Conservation (phyloP, 2,329 filamentous ascomycete genomes). For the Calycina herbarum region DNA sequence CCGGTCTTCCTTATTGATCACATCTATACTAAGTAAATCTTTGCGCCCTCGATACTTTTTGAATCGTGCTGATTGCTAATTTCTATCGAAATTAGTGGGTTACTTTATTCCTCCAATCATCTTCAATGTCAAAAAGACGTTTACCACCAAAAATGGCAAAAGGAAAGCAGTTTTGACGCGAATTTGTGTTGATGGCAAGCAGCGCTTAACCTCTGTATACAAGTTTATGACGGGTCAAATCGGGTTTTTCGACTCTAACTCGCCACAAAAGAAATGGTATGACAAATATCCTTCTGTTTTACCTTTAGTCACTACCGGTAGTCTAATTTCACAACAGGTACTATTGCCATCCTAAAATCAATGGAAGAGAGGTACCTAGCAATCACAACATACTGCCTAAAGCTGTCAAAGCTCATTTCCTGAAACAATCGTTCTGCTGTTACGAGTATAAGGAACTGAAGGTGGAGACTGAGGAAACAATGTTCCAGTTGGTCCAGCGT, state of each 20-base stretch:
- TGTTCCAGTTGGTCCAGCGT: constrained; percentile 49
- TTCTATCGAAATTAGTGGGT: constrained; percentile 25
- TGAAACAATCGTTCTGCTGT: constrained; percentile 43
- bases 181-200: constrained; percentile 49
- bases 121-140: constrained; percentile 40
- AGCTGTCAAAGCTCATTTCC: constrained; percentile 40
- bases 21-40: constrained; percentile 34
- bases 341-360: constrained; percentile 33
- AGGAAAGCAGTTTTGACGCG: constrained; percentile 30
- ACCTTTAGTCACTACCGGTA: neutral
- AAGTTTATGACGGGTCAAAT: constrained; percentile 48
- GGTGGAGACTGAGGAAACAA: constrained; percentile 46
- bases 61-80: no score
- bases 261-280: constrained; percentile 44
- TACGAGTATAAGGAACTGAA: constrained; percentile 43
- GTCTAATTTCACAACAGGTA: constrained; percentile 25
- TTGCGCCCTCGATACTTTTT: neutral
- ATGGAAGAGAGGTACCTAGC: constrained; percentile 26
- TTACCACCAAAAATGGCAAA: constrained; percentile 20
- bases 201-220: constrained; percentile 46
- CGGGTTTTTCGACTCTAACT: constrained; percentile 43
- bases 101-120: constrained; percentile 49
- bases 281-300: neutral
- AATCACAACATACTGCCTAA: constrained; percentile 40
- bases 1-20: constrained; percentile 34